Evolutionary conservation across 2,329 filamentous ascomycete genomes (phyloP), one percentile per base, ranked within the genome.

Genomic region (Myrmaecium sp.): DNA sequence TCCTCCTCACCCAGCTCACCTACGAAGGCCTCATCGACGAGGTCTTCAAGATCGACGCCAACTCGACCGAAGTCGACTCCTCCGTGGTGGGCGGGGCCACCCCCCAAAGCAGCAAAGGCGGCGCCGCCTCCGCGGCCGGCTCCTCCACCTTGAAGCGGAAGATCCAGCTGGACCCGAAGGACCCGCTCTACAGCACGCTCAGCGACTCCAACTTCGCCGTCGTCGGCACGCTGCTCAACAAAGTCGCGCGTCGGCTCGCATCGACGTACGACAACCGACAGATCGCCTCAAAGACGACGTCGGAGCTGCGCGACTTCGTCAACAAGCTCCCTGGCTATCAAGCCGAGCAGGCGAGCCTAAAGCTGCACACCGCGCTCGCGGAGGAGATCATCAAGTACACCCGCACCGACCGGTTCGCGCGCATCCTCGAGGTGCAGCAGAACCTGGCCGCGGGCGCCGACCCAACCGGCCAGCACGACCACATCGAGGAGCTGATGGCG

Each of bases 1-100:
- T 79, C 1, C 64, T 98, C 10, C 72, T 98, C 28, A 95, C 86
- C 1, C 89, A 98, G 48, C 60, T 98, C 34, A 98, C 89, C 2
- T 98, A 98, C 43, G 86, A 98, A 54, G 89, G 89, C 3, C 62
- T 98, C 14, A 76, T 98, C 28, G 91, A 98, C 44, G 89, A 98
- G 48, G 66, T 89, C 10, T 91, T 92, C 45, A 75, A 78, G 17
- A 92, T 98, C 33, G 71, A 80, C 36, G 78, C 94, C 44, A 95
- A 91, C 43, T 83, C 92, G 47, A 75, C 81, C 19, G 89, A 95
- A 46, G 73, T 95, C 13, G 86, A 95, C 46, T 81, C 82, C 2
- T 83, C 83, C 2, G 70, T 95, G 32, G 72, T 94, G 6, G 86
- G 86, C 7, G 66, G 68, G n/a, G 63, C 74, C 14, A 62, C 75